Conservation (phyloP, 495 filamentous ascomycete species). For the Aspergillus campestris region DNA sequence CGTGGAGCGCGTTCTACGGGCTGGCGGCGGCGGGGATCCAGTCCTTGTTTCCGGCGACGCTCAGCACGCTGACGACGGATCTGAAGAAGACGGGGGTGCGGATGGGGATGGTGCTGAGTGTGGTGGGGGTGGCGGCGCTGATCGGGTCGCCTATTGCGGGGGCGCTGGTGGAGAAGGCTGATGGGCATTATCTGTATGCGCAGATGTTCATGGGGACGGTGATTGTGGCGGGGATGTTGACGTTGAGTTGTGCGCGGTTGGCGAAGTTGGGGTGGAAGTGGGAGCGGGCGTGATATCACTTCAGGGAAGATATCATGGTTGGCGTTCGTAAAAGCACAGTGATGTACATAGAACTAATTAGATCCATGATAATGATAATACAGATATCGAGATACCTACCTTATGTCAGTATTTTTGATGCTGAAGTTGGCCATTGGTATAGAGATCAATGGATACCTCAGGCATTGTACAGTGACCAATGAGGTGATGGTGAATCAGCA, state of each 20-base stretch:
- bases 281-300: constrained; percentile 23
- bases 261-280: constrained; percentile 27
- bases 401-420: too few relatives aligned
- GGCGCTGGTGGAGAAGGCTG: constrained; percentile 40
- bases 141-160: constrained; percentile 73
- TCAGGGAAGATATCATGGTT: too few relatives aligned
- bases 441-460: too few relatives aligned
- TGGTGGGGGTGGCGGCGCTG: constrained; percentile 61
- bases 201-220: constrained; percentile 45
- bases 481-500: neutral
- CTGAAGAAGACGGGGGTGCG: constrained; percentile 59
- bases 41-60: constrained; percentile 51
- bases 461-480: too few relatives aligned
- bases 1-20: constrained; percentile 55
- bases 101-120: constrained; percentile 76
- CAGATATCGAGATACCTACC: neutral
- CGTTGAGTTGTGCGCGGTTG: constrained; percentile 41
- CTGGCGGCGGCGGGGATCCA: constrained; percentile 58
- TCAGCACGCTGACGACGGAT: constrained; percentile 56
- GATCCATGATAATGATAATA: neutral
- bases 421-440: too few relatives aligned
- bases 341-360: neutral
- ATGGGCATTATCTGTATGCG: constrained; percentile 48
- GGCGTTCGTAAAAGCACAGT: neutral
- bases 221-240: constrained; percentile 40